phyloP scores from a whole-genome alignment of 345 rosid species.

The Conringia planisiliqua region DNA sequence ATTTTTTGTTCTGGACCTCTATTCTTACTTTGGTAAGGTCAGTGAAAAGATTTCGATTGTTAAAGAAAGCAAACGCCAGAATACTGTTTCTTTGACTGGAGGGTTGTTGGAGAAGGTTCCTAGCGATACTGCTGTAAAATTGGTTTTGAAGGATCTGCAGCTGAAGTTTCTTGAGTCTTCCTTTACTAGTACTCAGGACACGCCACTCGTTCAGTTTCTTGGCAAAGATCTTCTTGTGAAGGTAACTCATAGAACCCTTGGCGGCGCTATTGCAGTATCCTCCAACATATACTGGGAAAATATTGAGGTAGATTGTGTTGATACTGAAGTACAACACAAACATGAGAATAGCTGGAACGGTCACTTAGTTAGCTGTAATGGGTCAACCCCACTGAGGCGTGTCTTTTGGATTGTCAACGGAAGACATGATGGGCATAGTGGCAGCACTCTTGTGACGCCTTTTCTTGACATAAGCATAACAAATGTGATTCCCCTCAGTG shows the following conservation, averaged over 20 bases:
- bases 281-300: constrained; percentile 72
- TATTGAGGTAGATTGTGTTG: constrained; percentile 82
- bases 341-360: constrained; percentile 48
- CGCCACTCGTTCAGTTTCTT: constrained; percentile 82
- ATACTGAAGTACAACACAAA: constrained; percentile 50
- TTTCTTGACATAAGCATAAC: constrained; percentile 72
- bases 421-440: constrained; percentile 41
- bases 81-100: constrained; percentile 38
- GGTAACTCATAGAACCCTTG: constrained; percentile 93
- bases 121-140: constrained; percentile 85
- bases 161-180: constrained; percentile 85
- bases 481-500: constrained; percentile 85
- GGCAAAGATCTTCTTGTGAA: constrained; percentile 74
- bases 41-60: constrained; percentile 74
- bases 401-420: constrained; percentile 84
- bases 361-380: constrained; percentile 38
- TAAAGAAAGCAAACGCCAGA: constrained; percentile 55
- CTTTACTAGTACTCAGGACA: constrained; percentile 48
- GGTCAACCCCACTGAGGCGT: constrained; percentile 58
- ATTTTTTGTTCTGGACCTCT: constrained; percentile 86
- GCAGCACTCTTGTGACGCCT: constrained; percentile 42
- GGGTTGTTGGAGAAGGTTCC: constrained; percentile 90
- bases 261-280: constrained; percentile 94
- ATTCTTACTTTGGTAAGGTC: constrained; percentile 70
- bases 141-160: constrained; percentile 66